Base-by-base conservation (phyloP, 2,329 filamentous ascomycete genomes). In the Arachnomyces sp. region DNA sequence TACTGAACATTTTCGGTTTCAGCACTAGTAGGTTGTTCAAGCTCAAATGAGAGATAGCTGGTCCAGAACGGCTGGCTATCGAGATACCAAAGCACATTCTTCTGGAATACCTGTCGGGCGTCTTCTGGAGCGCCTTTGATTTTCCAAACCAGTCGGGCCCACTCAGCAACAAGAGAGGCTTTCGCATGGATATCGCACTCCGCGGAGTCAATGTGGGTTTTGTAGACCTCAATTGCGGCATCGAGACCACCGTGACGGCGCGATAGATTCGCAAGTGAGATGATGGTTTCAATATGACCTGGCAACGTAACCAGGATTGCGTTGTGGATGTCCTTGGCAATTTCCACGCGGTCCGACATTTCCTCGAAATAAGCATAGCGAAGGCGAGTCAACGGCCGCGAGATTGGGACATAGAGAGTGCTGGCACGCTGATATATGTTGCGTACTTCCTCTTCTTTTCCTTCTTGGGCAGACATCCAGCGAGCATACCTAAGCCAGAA, bases 401-500 rank as follows among this genome's bases (percentile, higher is more conserved):
- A 86, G 53, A 96, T 82, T 3, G 90, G 88, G 1, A 94, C 86
- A 58, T 83, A 95, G 39, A 94, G 66, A 37, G 79, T 88, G 49
- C 84, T 81, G 7, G 90, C 92, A 42, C 88, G 80, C 59, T 90
- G 80, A 58, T 93, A 96, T 48, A 96, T 92, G 61, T 86, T 89
- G 42, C 92, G 82, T 4, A 90, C 82, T 57, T 95, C 89, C 58
- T 95, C 86, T 34, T 88, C 80, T 60, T 93, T 94, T 50, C 73
- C 79, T 2, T 77, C 66, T 57, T 94, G 85, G 0, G 79, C 79
- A 43, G 76, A 73, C 84, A 95, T 94, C 92, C 92, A 98, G 31
- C 90, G 75, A 12, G 84, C 86, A 63, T 94, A 98, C n/a, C 92
- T 83, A 54, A 94, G 79, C 92, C 92, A 98, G 63, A 96, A 94